Conservation (phyloP, 352 stramenopile species). For the Pythium aphanidermatum region DNA sequence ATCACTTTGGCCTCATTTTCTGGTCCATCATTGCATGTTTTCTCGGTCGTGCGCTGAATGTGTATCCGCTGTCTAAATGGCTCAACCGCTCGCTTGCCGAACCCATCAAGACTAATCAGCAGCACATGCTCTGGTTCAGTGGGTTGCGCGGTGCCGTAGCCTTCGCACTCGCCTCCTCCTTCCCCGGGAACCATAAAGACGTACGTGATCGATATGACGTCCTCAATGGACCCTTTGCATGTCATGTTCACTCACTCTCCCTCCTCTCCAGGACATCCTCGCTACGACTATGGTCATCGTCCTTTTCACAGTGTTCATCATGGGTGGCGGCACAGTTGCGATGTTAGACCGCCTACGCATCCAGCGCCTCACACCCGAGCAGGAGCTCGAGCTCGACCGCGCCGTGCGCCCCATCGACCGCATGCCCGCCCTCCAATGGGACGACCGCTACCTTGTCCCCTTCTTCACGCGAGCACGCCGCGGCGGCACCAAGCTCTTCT, state of each 20-base stretch:
- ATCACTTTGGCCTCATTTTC: conserved; percentile 41
- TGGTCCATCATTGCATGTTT: conserved; percentile 53
- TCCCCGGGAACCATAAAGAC: conserved; percentile 35
- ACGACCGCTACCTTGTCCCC: conserved; percentile 25
- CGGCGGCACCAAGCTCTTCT: conserved; percentile 10
- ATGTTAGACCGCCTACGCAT: conserved; percentile 63
- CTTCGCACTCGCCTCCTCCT: conserved; percentile 60
- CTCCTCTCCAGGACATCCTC: conserved; percentile 39
- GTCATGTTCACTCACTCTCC: too few species aligned
- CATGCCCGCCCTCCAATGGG: conserved; percentile 26
- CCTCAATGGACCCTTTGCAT: too few species aligned
- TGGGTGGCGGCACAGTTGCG: conserved; percentile 57
- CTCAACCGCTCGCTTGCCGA: conserved; percentile 17
- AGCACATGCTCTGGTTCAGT: conserved; percentile 79
- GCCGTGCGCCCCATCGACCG: conserved; percentile 23
- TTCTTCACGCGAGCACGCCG: conserved; percentile 22
- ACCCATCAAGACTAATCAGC: conserved; percentile 30
- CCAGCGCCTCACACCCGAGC: conserved; percentile 22
- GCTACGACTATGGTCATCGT: conserved; percentile 78
- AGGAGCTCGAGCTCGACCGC: conserved; percentile 23
- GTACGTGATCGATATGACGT: conserved; percentile 2
- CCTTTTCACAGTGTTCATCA: conserved; percentile 73
- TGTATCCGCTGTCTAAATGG: conserved; percentile 49
- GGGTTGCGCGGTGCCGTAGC: conserved; percentile 79
- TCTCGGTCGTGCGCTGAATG: conserved; percentile 43